Evolutionary conservation across 1,139 yeast species (phyloP).

Genomic region (Saccharomyces hybrid): DNA sequence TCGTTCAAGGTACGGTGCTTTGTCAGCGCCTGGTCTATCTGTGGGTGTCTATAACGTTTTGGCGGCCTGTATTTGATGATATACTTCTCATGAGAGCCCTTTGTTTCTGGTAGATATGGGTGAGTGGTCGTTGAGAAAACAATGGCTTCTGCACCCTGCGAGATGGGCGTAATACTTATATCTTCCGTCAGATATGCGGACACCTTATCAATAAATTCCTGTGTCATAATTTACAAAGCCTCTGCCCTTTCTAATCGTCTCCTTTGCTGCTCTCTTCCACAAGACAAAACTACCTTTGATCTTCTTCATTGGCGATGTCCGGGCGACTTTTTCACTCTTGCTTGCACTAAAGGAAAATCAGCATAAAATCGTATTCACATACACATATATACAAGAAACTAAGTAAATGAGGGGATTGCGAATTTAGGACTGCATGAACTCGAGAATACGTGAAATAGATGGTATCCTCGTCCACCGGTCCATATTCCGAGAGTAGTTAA

Average conservation of each 20-base stretch:
- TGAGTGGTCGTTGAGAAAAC: slow-evolving; percentile 60
- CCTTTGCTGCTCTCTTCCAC: neutral
- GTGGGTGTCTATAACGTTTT: slow-evolving; percentile 82
- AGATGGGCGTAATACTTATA: slow-evolving; percentile 47
- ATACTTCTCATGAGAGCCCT: slow-evolving; percentile 30
- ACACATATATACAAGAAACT: neutral
- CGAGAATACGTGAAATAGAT: slow-evolving; percentile 3
- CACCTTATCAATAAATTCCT: slow-evolving; percentile 35
- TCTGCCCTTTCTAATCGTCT: neutral
- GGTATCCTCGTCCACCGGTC: slow-evolving; percentile 6
- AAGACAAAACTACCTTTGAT: neutral
- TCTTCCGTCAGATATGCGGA: slow-evolving; percentile 38
- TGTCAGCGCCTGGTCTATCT: slow-evolving; percentile 67
- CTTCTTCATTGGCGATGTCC: neutral
- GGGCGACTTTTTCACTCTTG: neutral
- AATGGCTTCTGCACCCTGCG: slow-evolving; percentile 96
- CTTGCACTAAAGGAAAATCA: neutral
- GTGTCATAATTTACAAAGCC: slow-evolving; percentile 28
- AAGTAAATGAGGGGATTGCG: neutral
- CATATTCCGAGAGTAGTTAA: slow-evolving; percentile 4
- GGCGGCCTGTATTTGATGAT: slow-evolving; percentile 83
- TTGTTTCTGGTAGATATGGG: slow-evolving; percentile 47
- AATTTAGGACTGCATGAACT: slow-evolving; percentile 1
- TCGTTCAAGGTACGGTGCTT: slow-evolving; percentile 79
- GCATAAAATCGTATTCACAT: neutral